phyloP scores from a whole-genome alignment of 768 basidiomycete genomes.

The Tubosaeta sp. region DNA sequence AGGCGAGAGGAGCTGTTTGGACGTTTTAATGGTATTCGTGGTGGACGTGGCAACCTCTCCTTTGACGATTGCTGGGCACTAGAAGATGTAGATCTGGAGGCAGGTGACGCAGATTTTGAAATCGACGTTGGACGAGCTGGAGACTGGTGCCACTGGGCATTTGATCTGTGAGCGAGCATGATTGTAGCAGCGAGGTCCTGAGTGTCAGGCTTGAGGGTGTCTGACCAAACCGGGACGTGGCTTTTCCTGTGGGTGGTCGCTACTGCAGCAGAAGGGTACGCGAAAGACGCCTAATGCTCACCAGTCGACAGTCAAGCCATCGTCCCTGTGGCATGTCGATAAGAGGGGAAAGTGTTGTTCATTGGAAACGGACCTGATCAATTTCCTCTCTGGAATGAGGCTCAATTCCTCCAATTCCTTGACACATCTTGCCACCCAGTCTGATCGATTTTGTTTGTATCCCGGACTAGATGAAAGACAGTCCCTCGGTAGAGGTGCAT shows the following conservation, averaged over 20 bases:
- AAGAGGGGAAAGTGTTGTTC: neutral
- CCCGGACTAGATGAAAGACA: constrained; percentile 19
- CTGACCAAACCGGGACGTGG: constrained; percentile 29
- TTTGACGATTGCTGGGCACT: constrained; percentile 1
- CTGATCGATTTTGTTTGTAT: constrained; percentile 18
- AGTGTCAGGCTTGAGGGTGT: constrained; percentile 24
- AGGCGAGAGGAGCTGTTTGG: constrained; percentile 4
- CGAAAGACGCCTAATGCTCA: constrained; percentile 1
- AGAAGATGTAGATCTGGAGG: neutral
- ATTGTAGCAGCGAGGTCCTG: constrained; percentile 29
- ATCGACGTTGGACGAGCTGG: neutral
- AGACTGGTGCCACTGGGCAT: constrained; percentile 14
- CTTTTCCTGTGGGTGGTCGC: constrained; percentile 24
- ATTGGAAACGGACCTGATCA: constrained; percentile 24
- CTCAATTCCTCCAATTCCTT: constrained; percentile 17
- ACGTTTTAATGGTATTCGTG: constrained; percentile 10
- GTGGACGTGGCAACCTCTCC: constrained; percentile 19
- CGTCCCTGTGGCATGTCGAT: constrained; percentile 14
- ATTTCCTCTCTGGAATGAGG: constrained; percentile 22
- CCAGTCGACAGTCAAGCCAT: constrained; percentile 31
- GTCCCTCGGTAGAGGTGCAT: constrained; percentile 23
- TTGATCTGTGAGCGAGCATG: constrained; percentile 22
- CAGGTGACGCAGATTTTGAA: neutral
- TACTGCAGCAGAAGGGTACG: neutral
- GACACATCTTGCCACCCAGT: constrained; percentile 19